A percentile compares a stretch with the other conserved stretches of the same genome.
Evolutionary conservation across 768 basidiomycete species (phyloP).

Genomic region (Phallus indusiatus): DNA sequence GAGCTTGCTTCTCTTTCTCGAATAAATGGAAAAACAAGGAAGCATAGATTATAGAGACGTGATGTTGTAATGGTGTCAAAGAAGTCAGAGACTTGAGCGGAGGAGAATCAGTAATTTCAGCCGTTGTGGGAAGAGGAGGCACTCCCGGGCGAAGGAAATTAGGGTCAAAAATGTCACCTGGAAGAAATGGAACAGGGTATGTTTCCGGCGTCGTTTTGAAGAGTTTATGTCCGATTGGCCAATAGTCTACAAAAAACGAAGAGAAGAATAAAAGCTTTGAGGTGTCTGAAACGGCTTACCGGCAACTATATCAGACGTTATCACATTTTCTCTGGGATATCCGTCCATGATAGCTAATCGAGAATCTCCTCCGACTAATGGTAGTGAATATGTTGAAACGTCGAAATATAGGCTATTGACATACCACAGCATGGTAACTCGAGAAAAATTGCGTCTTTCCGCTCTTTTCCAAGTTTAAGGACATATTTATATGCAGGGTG

Average conservation of each 20-base stretch:
- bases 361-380: conserved; percentile 26
- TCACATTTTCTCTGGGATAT: conserved; percentile 28
- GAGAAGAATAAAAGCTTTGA: too few relatives aligned
- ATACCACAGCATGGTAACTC: conserved; percentile 39
- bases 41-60: conserved; percentile 39
- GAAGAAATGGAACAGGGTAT: conserved; percentile 46
- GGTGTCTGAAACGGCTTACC: conserved; percentile 18
- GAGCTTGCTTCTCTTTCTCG: conserved; percentile 17
- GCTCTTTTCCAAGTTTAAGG: conserved; percentile 28
- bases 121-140: conserved; percentile 14
- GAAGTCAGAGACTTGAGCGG: conserved; percentile 25
- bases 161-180: conserved; percentile 45
- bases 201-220: conserved; percentile 42
- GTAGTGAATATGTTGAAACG: background rate
- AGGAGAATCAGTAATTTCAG: conserved; percentile 2
- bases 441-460: conserved; percentile 28
- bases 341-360: conserved; percentile 33
- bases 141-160: conserved; percentile 27
- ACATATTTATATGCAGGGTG: conserved; percentile 16
- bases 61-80: conserved; percentile 36
- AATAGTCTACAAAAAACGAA: conserved; percentile 1
- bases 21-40: conserved; percentile 38
- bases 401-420: background rate
- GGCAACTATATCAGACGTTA: conserved; percentile 29
- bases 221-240: conserved; percentile 39